Percentiles rank a stretch among this genome's conserved stretches.
These are phyloP conservation scores for Pistacia atlantica DNA, from an alignment of 345 rosid species.

Conservation along the genomic window DNA sequence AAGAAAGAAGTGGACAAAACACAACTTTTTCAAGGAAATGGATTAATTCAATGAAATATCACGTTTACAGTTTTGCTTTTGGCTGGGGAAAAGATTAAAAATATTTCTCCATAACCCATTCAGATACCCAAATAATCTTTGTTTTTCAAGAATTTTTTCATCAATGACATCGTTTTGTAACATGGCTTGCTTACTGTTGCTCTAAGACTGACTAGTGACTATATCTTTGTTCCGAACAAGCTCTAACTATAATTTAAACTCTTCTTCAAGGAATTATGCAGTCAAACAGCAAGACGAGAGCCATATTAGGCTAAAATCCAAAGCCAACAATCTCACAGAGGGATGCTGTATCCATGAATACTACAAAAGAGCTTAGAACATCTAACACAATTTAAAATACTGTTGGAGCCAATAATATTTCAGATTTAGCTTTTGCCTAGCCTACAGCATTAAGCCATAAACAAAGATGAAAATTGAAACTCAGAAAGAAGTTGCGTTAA, in stretches of 20 bases:
- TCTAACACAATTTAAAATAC: neutral
- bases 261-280: neutral
- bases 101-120: neutral
- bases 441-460: too few species aligned
- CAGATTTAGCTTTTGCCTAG: too few species aligned
- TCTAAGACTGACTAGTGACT: neutral
- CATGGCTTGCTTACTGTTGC: neutral
- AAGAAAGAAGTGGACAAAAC: neutral
- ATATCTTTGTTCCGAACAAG: too few species aligned
- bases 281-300: neutral
- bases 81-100: neutral
- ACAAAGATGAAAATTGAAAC: too few species aligned
- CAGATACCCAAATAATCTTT: neutral
- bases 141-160: neutral
- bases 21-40: neutral
- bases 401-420: neutral
- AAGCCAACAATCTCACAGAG: neutral
- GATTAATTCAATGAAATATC: neutral
- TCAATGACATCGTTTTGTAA: neutral
- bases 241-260: too few species aligned
- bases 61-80: neutral
- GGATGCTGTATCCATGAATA: neutral
- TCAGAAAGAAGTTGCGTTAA: neutral
- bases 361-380: too few species aligned
- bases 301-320: neutral